Base-by-base conservation (phyloP, 1,284 basidiomycete genomes). In the Uromyces viciae-fabae region DNA sequence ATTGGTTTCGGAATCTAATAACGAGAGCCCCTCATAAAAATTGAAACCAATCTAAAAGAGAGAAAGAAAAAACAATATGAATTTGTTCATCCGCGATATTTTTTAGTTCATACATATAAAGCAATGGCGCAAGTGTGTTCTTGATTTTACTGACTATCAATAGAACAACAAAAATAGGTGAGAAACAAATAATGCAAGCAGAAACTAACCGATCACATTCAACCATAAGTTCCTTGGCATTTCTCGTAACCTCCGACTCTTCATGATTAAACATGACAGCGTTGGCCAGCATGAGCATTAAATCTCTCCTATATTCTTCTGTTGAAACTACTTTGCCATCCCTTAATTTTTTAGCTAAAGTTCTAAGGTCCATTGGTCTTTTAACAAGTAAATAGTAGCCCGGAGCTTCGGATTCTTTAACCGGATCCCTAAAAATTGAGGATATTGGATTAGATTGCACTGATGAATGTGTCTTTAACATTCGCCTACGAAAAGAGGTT, bases 241-340 rank as follows among this genome's bases (percentile, higher is more conserved):
- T 92, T 31, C 91, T 92, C 4, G 90, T 91, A 7, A 85, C 83
- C 36, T 84, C 83, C 22, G 82, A 82, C 33, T 83, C 82, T 0
- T 92, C 92, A 58, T 91, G 89, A 83, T 98, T 98, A 86, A 94
- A 98, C 92, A 97, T 94, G 89, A 95, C 92, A 17, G 95, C 94
- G 85, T 98, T 98, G 46, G 94, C 93, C 86, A 96, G 95, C 91
- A 98, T 94, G 81, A 97, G 88, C 84, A 91, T 92, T 8, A 96
- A 90, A 84, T 97, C 95, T 82, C 94, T 88, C 85, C 94, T 92
- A 84, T 93, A 95, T 85, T 97, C 94, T 54, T 91, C 88, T 1
- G 93, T 92, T 82, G 90, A 93, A 4, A 89, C 87, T 68, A 96
- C 93, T 1, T 89, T 84, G 0, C 94, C 94, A 84, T 94, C 93